Evolutionary conservation across 306 rosid species (phyloP), one percentile per base, ranked within the genome.

Genomic region (Senna tora): DNA sequence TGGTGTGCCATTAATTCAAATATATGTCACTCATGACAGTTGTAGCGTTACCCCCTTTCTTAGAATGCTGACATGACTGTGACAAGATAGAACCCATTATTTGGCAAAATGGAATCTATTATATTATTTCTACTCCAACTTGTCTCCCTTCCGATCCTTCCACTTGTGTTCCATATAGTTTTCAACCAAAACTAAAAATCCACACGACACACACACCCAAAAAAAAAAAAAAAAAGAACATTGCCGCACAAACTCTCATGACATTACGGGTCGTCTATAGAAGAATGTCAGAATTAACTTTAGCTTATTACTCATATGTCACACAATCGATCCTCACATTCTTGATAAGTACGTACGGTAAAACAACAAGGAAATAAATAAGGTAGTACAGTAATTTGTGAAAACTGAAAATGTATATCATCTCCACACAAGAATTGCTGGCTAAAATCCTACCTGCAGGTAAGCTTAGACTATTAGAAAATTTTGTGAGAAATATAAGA

Each of bases 31-130:
- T 65, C 60, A 74, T 69, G 65, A 74, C 79, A 75, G 53, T 77
- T 77, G 80, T 78, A 63, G 30, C 75, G 74, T 56, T 51, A 42
- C 56, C 59, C 59, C 80, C 74, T 77, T 76, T 71, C 77, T 60
- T 56, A 17, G 34, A 51, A 77, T 62, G 72, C 58, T 55, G 80
- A 73, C 81, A 5, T 61, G 76, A 71, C 47, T 76, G 83, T 59
- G 91, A 79, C 85, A 72, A 75, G 61, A 82, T 71, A 72, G 67
- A 70, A 36, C 72, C 43, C 52, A 67, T 67, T 71, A 60, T 69
- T 65, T 72, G 80, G 62, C 80, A 47, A 50, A 47, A 50, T 65
- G 82, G 80, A 77, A 77, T 82, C 81, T 69, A 32, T 43, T 63
- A 62, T 65, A 8, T 63, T 63, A 62, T 65, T 5, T 63, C 20